These are phyloP conservation scores for Houttuynia cordata DNA, from an alignment of 164 flowering plant genomes.

Conservation along the genomic window DNA sequence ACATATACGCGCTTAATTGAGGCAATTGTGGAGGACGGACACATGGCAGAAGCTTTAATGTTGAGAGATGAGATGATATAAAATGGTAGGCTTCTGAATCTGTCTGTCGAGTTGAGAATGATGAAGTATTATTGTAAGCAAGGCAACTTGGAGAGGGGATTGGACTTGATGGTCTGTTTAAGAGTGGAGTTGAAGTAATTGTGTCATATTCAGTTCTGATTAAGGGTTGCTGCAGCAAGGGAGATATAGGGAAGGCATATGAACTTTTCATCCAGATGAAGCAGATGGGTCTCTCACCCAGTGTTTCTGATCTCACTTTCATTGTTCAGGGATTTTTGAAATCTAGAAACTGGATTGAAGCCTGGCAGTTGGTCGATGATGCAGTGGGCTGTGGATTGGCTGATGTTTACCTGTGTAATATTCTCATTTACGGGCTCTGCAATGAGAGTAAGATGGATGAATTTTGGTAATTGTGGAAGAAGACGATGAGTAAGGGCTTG, in stretches of 20 bases:
- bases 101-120: slow-evolving; percentile 57
- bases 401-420: slow-evolving; percentile 39
- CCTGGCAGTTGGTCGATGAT: slow-evolving; percentile 43
- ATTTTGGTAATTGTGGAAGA: slow-evolving; percentile 38
- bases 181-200: slow-evolving; percentile 44
- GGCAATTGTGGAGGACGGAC: slow-evolving; percentile 50
- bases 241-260: slow-evolving; percentile 40
- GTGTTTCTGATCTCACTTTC: slow-evolving; percentile 28
- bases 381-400: slow-evolving; percentile 44
- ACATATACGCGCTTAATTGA: slow-evolving; percentile 34
- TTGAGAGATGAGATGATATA: slow-evolving; percentile 57
- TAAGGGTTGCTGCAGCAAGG: slow-evolving; percentile 44
- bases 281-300: slow-evolving; percentile 27
- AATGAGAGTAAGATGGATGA: slow-evolving; percentile 34
- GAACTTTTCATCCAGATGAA: slow-evolving; percentile 56
- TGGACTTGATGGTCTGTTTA: slow-evolving; percentile 30
- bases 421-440: slow-evolving; percentile 37
- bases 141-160: slow-evolving; percentile 38
- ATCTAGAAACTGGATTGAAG: slow-evolving; percentile 23
- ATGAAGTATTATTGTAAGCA: slow-evolving; percentile 48
- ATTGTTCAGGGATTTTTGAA: slow-evolving; percentile 40
- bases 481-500: slow-evolving; percentile 40
- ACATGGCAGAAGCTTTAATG: slow-evolving; percentile 43
- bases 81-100: slow-evolving; percentile 37
- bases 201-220: slow-evolving; percentile 52